phyloP scores from a whole-genome alignment of 2,329 filamentous ascomycete genomes.

The Lasiodiplodia hormozganensis region DNA sequence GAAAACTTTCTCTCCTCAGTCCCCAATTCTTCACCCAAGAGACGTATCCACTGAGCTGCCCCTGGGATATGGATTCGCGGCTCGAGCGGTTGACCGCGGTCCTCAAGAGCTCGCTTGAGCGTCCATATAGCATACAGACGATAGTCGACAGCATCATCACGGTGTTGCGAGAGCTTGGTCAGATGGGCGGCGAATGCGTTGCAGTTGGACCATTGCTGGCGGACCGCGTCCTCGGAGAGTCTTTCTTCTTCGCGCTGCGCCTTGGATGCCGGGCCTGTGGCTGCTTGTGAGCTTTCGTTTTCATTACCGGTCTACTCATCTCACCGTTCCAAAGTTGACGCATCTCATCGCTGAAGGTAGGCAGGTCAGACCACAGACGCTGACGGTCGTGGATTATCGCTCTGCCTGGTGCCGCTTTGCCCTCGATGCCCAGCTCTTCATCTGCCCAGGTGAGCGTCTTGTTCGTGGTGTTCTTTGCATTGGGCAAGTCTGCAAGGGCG shows the following conservation, averaged over 20 bases:
- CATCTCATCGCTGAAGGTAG: background rate
- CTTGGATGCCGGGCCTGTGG: background rate
- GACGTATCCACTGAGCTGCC: slow-evolving; percentile 2
- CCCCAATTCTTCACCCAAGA: background rate
- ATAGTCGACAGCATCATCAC: background rate
- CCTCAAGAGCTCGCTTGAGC: background rate
- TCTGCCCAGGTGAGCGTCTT: background rate
- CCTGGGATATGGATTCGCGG: background rate
- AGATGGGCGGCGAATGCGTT: slow-evolving; percentile 6
- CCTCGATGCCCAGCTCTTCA: background rate
- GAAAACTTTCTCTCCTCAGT: background rate
- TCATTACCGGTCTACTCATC: background rate
- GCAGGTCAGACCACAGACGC: background rate
- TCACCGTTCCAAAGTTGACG: background rate
- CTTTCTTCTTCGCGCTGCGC: background rate
- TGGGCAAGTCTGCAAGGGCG: background rate
- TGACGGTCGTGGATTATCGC: background rate
- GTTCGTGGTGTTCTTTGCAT: background rate
- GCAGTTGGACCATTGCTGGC: background rate
- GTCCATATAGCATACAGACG: background rate
- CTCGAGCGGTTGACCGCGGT: background rate
- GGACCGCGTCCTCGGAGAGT: background rate
- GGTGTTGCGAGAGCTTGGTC: background rate
- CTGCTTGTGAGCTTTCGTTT: background rate
- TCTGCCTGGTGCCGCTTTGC: background rate